Percentiles rank a stretch among this genome's conserved stretches.
Evolutionary conservation across 176 grass and related monocot genomes (phyloP).

Genomic region (Miscanthus lutarioriparius): DNA sequence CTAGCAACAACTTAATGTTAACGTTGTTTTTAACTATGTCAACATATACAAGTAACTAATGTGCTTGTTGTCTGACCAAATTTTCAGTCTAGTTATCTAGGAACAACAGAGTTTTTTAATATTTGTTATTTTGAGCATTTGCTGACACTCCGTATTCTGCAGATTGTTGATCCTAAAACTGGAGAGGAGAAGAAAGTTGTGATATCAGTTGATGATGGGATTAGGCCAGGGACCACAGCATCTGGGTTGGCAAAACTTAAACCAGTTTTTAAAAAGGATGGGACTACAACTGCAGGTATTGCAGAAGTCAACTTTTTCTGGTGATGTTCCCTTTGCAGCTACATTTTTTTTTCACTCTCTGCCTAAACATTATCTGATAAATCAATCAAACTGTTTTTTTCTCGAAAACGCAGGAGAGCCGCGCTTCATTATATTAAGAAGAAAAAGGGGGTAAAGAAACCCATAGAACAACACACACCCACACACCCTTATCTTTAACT

Average conservation of each 20-base stretch:
- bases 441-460: too few relatives aligned
- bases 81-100: background rate
- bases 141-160: background rate
- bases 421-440: too few relatives aligned
- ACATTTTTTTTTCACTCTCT: background rate
- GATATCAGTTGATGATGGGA: constrained; percentile 95
- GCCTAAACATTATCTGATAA: background rate
- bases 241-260: constrained; percentile 79
- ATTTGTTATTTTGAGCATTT: background rate
- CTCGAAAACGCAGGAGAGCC: too few relatives aligned
- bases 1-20: background rate
- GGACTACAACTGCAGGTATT: constrained; percentile 92
- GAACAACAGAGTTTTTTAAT: background rate
- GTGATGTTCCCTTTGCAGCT: background rate
- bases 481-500: too few relatives aligned
- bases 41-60: background rate
- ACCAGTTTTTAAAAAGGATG: constrained; percentile 94
- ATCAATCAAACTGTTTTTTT: constrained; percentile 24
- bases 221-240: constrained; percentile 70
- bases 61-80: background rate
- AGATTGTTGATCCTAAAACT: constrained; percentile 94
- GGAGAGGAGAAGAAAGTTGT: constrained; percentile 84
- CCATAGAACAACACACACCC: too few relatives aligned
- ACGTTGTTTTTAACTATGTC: background rate
- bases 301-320: background rate